phyloP scores from a whole-genome alignment of 805 yeast species.

The Yarrowia alimentaria region DNA sequence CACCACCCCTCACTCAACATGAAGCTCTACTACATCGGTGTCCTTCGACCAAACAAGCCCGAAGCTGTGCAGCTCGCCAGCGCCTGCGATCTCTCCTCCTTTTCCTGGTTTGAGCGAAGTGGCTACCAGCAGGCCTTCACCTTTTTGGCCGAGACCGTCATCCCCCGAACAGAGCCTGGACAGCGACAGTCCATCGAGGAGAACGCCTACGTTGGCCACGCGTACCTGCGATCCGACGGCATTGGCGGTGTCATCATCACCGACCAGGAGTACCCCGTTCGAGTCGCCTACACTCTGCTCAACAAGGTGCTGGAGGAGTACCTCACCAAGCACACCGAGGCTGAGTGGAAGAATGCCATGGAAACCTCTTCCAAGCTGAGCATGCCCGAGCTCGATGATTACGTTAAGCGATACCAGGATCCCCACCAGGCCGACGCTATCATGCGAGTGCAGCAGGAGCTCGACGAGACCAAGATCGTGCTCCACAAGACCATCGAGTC shows the following conservation, averaged over 20 bases:
- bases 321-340: slow-evolving; percentile 72
- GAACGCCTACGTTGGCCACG: slow-evolving; percentile 76
- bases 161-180: slow-evolving; percentile 82
- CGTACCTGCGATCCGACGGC: slow-evolving; percentile 86
- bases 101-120: slow-evolving; percentile 86
- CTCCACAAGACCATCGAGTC: slow-evolving; percentile 93
- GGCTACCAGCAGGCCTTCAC: slow-evolving; percentile 98
- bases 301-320: slow-evolving; percentile 92
- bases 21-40: slow-evolving; percentile 91
- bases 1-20: slow-evolving; percentile 43
- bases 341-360: slow-evolving; percentile 57
- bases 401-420: slow-evolving; percentile 85
- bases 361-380: slow-evolving; percentile 47
- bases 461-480: slow-evolving; percentile 95
- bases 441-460: slow-evolving; percentile 95
- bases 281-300: slow-evolving; percentile 92
- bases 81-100: slow-evolving; percentile 79
- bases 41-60: slow-evolving; percentile 60
- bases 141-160: slow-evolving; percentile 86
- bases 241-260: slow-evolving; percentile 87
- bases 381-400: slow-evolving; percentile 62
- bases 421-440: slow-evolving; percentile 96
- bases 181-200: slow-evolving; percentile 89
- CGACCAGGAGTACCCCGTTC: slow-evolving; percentile 92
- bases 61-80: slow-evolving; percentile 71